These are phyloP conservation scores for Fusarium neocosmosporiellum DNA, from an alignment of 2,329 filamentous ascomycete species.

Conservation along the genomic window DNA sequence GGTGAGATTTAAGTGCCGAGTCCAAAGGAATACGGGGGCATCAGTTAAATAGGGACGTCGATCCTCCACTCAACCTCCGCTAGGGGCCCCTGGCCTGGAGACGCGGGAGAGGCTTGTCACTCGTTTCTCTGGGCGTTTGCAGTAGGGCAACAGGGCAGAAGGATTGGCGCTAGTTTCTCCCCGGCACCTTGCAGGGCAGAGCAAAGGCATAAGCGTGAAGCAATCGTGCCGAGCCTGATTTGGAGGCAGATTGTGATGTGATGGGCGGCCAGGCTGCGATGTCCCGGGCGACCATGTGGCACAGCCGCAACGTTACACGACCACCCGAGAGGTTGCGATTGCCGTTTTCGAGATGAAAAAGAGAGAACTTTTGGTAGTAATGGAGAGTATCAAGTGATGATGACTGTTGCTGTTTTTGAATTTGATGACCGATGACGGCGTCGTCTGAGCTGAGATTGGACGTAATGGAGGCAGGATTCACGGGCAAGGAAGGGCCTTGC, in stretches of 20 bases:
- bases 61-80: conserved; percentile 25
- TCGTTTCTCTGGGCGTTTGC: conserved; percentile 3
- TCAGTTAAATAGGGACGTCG: conserved; percentile 40
- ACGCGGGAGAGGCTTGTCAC: conserved; percentile 9
- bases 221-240: conserved; percentile 15
- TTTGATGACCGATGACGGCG: background rate
- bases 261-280: conserved; percentile 9
- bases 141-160: background rate
- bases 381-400: background rate
- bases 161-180: conserved; percentile 1
- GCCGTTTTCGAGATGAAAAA: background rate
- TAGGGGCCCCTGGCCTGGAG: background rate
- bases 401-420: background rate
- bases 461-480: conserved; percentile 9
- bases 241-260: conserved; percentile 13
- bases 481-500: no score
- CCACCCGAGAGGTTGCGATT: conserved; percentile 15
- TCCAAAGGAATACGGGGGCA: conserved; percentile 9
- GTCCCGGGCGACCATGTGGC: conserved; percentile 16
- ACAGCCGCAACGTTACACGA: conserved; percentile 45
- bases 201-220: background rate
- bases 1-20: conserved; percentile 23
- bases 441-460: background rate
- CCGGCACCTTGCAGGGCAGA: background rate
- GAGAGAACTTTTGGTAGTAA: background rate